Evolutionary conservation across 768 basidiomycete species (phyloP), one percentile per base, ranked within the genome.

Genomic region (Cystofilobasidium bisporidii): DNA sequence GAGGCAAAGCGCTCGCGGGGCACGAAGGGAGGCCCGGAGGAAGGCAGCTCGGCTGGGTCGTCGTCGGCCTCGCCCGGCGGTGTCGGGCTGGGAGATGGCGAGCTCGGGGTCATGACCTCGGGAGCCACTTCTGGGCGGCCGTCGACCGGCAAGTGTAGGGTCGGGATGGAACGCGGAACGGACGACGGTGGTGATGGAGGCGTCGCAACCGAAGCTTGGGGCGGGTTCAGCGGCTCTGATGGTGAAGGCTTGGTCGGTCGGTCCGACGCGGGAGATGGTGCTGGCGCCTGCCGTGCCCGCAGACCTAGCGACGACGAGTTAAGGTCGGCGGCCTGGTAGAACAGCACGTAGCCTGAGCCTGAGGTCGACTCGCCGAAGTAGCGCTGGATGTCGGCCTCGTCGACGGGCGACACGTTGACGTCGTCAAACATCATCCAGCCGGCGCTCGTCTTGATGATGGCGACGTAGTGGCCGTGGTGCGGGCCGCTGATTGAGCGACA

Each of bases 381-480:
- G 74, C 87, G 87, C 61, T 85, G 82, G 69, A 99, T 93, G 70
- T 98, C 94, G 59, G 80, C 80, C 77, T 98, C 94, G 72, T 87
- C 84, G 74, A 99, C 87, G 1, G 86, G 80, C 55, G 87, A 87
- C 62, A 99, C 91, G 69, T 84, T 88, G 72, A 96, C 91, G 77
- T 99, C 96, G 78, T 99, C 96, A 73, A 97, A 98, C 59, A 94
- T 81, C 68, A 91, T 81, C 96, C 96, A 99, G 45, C 85, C 87
- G 69, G 83, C 82, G 2, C 88, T 87, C 24, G 67, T 69, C 76
- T 89, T 91, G 76, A 97, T 87, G 73, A 98, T 86, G 72, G 93
- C 88, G 72, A 98, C 86, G 77, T 99, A 99, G 80, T 99, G 96
- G 0, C 96, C 96, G 73, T 98, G 96, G 75, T 96, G 88, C n/a